Base-by-base conservation (phyloP, 116 monocot species). In the Phalaenopsis hybrid region DNA sequence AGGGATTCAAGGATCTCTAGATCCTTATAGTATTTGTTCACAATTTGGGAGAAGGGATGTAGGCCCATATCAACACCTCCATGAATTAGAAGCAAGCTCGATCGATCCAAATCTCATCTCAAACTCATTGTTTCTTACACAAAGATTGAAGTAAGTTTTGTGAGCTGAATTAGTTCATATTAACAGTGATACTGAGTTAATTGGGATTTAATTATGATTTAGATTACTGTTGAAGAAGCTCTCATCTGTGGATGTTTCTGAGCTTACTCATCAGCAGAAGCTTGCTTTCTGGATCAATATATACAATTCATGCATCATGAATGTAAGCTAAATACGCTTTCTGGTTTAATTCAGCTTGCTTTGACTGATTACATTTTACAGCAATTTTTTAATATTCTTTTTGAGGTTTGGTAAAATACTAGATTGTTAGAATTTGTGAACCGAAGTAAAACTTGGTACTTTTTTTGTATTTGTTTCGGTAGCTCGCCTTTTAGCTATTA, bases 201-300 rank as follows among this genome's bases (percentile, higher is more conserved):
- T 74, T 79, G 74, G 41, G 2, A 72, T 84, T 63, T 18, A 46
- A 68, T 89, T 80, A 83, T 43, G 33, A 72, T 41, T 72, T 41
- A 99, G 99, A 84, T 7, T 83, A 18, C 82, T 99, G 48, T 84
- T 92, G 8, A 83, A 75, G 70, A 99, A 92, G 82, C 95, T 99
- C 57, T 79, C 81, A 20, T 78, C 77, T 44, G 93, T 93, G 80
- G 95, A 99, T 31, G 68, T 95, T 15, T 59, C 79, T 21, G 89
- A 88, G 61, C 87, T 95, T 31, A 83, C 85, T 45, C 99, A 99
- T 85, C 93, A 91, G 57, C 89, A 95, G 77, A 99, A 95, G 84
- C 95, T 99, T 85, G 99, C 99, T 51, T 99, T 99, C 80, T 99
- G 99, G 99, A 93, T 95, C 73, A 99, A 99, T 81, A 85, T 95